Conservation (phyloP, 768 basidiomycete species). For the Suillus variegatus region DNA sequence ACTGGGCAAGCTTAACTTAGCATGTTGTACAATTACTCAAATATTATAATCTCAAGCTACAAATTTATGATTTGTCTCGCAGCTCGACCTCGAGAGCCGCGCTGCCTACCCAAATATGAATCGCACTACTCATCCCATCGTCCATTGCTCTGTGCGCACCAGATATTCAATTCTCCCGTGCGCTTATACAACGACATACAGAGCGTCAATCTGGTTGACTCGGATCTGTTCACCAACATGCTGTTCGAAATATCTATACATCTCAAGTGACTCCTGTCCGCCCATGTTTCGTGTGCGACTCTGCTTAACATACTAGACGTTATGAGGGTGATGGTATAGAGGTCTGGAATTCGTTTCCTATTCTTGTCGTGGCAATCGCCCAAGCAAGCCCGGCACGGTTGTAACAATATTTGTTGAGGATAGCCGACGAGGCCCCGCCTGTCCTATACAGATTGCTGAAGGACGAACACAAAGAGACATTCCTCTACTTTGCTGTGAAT, state of each 20-base stretch:
- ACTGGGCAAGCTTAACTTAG: background rate
- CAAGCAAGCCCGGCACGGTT: constrained; percentile 69
- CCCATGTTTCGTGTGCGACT: constrained; percentile 90
- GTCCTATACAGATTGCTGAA: constrained; percentile 80
- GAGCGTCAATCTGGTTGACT: constrained; percentile 91
- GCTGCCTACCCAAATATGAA: background rate
- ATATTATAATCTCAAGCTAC: background rate
- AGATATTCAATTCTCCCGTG: constrained; percentile 56
- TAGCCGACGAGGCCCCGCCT: constrained; percentile 23
- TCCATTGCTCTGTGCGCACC: constrained; percentile 15
- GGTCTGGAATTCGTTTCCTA: constrained; percentile 43
- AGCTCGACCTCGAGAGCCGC: background rate
- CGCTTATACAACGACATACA: constrained; percentile 97
- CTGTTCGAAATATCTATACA: constrained; percentile 97
- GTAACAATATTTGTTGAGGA: constrained; percentile 68
- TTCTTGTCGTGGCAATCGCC: background rate
- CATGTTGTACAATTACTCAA: background rate
- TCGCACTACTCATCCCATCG: constrained; percentile 23
- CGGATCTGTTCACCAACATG: constrained; percentile 86
- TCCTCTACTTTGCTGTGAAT: constrained; percentile 92
- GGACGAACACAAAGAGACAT: constrained; percentile 94
- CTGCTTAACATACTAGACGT: constrained; percentile 93
- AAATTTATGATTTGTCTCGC: background rate
- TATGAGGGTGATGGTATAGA: constrained; percentile 38
- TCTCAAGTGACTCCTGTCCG: constrained; percentile 92